Percentiles rank a stretch among this genome's conserved stretches.
Conservation (phyloP, 2,329 filamentous ascomycete genomes). For the Exophiala xenobiotica region DNA sequence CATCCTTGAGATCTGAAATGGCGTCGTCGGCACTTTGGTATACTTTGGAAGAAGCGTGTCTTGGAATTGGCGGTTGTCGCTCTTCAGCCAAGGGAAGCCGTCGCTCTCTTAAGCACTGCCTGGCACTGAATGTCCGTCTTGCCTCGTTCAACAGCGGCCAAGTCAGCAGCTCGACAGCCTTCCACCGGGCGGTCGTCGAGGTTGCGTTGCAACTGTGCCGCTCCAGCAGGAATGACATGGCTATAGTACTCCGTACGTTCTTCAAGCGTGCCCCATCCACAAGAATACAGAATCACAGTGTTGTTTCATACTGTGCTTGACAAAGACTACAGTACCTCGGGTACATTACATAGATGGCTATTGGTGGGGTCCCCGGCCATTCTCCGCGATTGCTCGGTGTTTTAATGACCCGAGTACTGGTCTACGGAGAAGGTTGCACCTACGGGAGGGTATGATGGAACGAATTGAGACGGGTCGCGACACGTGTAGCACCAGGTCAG, state of each 20-base stretch:
- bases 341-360: too few species aligned
- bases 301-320: too few species aligned
- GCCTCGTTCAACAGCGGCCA: background rate
- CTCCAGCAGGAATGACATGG: background rate
- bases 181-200: background rate
- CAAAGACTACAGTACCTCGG: too few species aligned
- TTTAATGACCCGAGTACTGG: slow-evolving; percentile 31
- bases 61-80: background rate
- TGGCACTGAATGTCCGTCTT: slow-evolving; percentile 1
- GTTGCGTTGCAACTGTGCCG: background rate
- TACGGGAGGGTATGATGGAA: too few species aligned
- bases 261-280: background rate
- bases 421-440: too few species aligned
- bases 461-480: too few species aligned
- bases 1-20: slow-evolving; percentile 67
- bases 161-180: background rate
- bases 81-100: background rate
- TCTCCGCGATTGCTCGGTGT: background rate
- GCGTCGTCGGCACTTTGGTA: slow-evolving; percentile 60
- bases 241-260: background rate
- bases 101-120: background rate
- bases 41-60: slow-evolving; percentile 38
- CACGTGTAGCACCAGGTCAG: too few species aligned
- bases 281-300: too few species aligned
- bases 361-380: background rate